These are phyloP conservation scores for Turritis glabra DNA, from an alignment of 345 rosid species.

Conservation along the genomic window DNA sequence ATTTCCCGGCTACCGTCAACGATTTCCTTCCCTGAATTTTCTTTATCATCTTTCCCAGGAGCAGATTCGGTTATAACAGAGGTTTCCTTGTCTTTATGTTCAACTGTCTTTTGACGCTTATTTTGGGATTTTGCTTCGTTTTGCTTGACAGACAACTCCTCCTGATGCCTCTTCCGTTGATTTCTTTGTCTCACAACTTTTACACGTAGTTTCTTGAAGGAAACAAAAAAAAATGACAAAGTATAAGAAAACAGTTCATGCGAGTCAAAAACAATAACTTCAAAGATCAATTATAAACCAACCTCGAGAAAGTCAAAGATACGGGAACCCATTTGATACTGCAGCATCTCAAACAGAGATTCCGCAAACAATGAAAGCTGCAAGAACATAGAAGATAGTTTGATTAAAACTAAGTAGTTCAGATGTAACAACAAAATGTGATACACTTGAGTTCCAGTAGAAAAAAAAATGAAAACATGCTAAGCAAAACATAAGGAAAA, in stretches of 20 bases:
- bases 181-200: conserved; percentile 72
- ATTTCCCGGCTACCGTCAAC: neutral
- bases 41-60: conserved; percentile 46
- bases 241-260: conserved; percentile 1
- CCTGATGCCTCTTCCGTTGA: conserved; percentile 71
- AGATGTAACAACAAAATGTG: conserved; percentile 5
- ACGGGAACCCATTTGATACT: conserved; percentile 90
- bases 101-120: conserved; percentile 60
- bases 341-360: conserved; percentile 88
- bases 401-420: conserved; percentile 9
- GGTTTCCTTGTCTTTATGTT: conserved; percentile 50
- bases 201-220: conserved; percentile 61
- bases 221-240: neutral
- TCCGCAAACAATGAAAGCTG: conserved; percentile 97
- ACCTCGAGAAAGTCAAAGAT: conserved; percentile 83
- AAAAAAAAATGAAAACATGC: conserved; percentile 11
- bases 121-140: conserved; percentile 42
- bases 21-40: conserved; percentile 39
- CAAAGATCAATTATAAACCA: conserved; percentile 30
- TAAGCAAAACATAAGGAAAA: neutral
- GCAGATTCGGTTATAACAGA: conserved; percentile 41
- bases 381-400: conserved; percentile 33
- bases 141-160: conserved; percentile 52
- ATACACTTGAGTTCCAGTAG: conserved; percentile 4
- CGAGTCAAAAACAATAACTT: conserved; percentile 6